Percentiles rank a stretch among this genome's conserved stretches.
These are phyloP conservation scores for Trapa bicornis DNA, from an alignment of 345 rosid genomes.

Conservation along the genomic window DNA sequence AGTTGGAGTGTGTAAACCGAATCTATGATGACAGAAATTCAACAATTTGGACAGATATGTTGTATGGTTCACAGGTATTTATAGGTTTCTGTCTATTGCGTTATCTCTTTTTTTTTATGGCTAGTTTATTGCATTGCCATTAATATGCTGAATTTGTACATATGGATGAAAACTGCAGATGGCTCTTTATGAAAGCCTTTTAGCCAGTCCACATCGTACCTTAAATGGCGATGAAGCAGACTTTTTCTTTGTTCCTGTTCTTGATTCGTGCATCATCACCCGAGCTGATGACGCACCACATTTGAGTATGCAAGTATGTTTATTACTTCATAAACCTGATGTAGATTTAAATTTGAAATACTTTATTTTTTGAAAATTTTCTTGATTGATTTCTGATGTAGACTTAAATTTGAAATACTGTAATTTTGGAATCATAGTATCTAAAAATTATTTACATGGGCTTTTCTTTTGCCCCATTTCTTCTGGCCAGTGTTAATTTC, in stretches of 20 bases:
- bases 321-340: neutral
- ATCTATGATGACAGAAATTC: constrained; percentile 66
- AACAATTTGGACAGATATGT: constrained; percentile 77
- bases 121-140: neutral
- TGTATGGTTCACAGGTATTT: constrained; percentile 78
- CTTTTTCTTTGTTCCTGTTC: constrained; percentile 93
- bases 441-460: neutral
- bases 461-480: neutral
- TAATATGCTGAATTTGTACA: neutral
- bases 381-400: neutral
- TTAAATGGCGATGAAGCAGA: constrained; percentile 95
- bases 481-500: neutral
- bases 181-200: constrained; percentile 83
- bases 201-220: constrained; percentile 73
- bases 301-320: constrained; percentile 52
- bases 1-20: constrained; percentile 80
- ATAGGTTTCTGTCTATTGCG: neutral
- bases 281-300: constrained; percentile 96
- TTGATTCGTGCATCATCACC: constrained; percentile 86
- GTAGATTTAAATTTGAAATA: neutral
- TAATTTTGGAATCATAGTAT: neutral
- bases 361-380: neutral
- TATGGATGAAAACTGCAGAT: constrained; percentile 33
- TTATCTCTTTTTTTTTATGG: neutral
- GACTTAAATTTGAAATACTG: neutral